phyloP scores from a whole-genome alignment of 495 filamentous ascomycete genomes.

The Penicillium coprophilum region DNA sequence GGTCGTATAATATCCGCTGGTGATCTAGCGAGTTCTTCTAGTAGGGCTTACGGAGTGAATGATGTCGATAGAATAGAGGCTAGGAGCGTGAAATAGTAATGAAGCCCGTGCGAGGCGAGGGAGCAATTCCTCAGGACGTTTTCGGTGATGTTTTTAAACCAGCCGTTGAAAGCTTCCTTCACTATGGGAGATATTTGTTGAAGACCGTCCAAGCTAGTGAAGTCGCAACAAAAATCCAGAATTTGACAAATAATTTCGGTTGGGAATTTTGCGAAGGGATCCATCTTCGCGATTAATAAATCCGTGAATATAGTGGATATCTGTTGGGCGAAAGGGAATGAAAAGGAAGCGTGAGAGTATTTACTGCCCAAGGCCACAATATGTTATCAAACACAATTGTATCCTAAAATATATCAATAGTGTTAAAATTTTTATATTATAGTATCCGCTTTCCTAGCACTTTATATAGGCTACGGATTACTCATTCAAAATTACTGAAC shows the following conservation, averaged over 20 bases:
- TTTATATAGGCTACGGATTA: no score
- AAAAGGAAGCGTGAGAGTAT: slow-evolving; percentile 26
- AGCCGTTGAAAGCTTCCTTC: slow-evolving; percentile 8
- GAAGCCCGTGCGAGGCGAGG: not conserved
- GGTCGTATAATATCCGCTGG: not conserved
- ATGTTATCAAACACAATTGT: no score
- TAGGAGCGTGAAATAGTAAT: no score
- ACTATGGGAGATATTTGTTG: slow-evolving; percentile 10
- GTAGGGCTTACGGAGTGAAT: not conserved
- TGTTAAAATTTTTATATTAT: no score
- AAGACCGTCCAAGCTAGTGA: slow-evolving; percentile 9
- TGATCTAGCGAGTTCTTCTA: not conserved
- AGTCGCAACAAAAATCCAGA: slow-evolving; percentile 7
- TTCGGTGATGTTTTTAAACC: not conserved
- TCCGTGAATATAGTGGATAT: slow-evolving; percentile 29
- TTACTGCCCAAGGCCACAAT: not conserved
- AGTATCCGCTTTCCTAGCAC: no score
- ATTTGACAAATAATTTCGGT: slow-evolving; percentile 4
- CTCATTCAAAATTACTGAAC: no score
- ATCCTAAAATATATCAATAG: no score
- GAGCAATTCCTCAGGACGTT: not conserved
- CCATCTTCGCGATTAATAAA: slow-evolving; percentile 17
- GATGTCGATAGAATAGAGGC: not conserved
- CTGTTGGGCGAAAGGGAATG: slow-evolving; percentile 41
- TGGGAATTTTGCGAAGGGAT: slow-evolving; percentile 4